Percentiles rank a stretch among this genome's conserved stretches.
Conservation (phyloP, 2,329 filamentous ascomycete genomes). For the Esteya vermicola region DNA sequence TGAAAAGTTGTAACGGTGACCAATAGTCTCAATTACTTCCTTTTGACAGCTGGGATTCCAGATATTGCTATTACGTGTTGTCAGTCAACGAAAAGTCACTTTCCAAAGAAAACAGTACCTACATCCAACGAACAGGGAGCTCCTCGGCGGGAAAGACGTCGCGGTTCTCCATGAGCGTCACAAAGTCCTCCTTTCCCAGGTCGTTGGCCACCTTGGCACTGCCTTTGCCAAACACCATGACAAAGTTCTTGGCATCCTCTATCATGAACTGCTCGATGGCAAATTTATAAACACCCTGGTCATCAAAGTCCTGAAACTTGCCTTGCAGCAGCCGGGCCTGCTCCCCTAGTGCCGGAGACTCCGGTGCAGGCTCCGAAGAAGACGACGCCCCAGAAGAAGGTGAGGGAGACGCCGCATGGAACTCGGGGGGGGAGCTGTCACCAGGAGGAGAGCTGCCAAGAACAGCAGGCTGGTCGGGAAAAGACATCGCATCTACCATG, state of each 20-base stretch:
- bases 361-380: background rate
- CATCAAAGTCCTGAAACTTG: slow-evolving; percentile 40
- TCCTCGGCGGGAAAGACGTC: slow-evolving; percentile 19
- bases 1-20: slow-evolving; percentile 52
- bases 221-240: slow-evolving; percentile 48
- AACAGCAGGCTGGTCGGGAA: too few species aligned
- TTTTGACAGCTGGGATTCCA: slow-evolving; percentile 52
- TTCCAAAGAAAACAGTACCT: slow-evolving; percentile 9
- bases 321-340: background rate
- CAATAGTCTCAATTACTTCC: slow-evolving; percentile 38
- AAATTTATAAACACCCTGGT: slow-evolving; percentile 26
- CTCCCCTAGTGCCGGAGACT: too few species aligned
- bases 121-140: slow-evolving; percentile 54
- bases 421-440: too few species aligned
- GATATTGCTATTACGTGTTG: slow-evolving; percentile 45
- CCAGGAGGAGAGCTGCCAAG: too few species aligned
- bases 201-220: slow-evolving; percentile 42
- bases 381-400: too few species aligned
- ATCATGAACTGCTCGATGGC: slow-evolving; percentile 26
- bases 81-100: too few species aligned
- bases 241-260: slow-evolving; percentile 38
- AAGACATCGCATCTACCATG: too few species aligned
- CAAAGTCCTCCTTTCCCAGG: slow-evolving; percentile 27
- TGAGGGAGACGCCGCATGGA: too few species aligned
- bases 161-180: slow-evolving; percentile 19